Evolutionary conservation across 1,139 yeast genomes (phyloP), one percentile per base, ranked within the genome.

Genomic region (Candida sanyaensis): DNA sequence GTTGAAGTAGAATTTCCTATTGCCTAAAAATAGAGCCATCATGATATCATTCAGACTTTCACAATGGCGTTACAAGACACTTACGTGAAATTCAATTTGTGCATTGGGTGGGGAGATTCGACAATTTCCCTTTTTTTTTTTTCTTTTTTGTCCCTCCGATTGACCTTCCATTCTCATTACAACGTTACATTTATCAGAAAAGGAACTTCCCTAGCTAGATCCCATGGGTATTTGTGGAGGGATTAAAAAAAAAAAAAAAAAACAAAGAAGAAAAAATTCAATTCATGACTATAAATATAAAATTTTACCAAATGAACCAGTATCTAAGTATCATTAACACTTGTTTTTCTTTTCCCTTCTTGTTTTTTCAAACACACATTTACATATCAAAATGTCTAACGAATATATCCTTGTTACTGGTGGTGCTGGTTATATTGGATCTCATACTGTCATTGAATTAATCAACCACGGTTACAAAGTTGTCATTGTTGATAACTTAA

Each of bases 361-460:
- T 24, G n/a, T 23, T 11, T n/a, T n/a, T 24, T 36, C 27, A 36
- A 24, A 9, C 7, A 36, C 27, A 21, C 29, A 11, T 13, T n/a
- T 5, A 36, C 39, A 36, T 11, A 23, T 28, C 24, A 49, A 12
- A 36, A 58, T 58, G 61, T 45, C 57, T 29, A 43, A 47, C 39
- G 53, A 56, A 53, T 76, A 75, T 62, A 84, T 87, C 49, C 73
- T 88, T 50, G 92, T 88, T 32, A 86, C 96, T 30, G 96, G 96
- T 42, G 96, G 96, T 47, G 90, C 95, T 31, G 96, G 96, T 30
- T 88, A 88, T 66, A 87, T 88, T 60, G 96, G 96, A 27, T 85
- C 93, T 13, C 96, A 88, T 62, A 85, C 93, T 2, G 86, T 83
- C 6, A 79, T 86, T 34, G 87, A 84, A 56, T 75, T 88, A 48